These are phyloP conservation scores for Karstenula rhodostoma DNA, from an alignment of 2,329 filamentous ascomycete species.

Conservation along the genomic window DNA sequence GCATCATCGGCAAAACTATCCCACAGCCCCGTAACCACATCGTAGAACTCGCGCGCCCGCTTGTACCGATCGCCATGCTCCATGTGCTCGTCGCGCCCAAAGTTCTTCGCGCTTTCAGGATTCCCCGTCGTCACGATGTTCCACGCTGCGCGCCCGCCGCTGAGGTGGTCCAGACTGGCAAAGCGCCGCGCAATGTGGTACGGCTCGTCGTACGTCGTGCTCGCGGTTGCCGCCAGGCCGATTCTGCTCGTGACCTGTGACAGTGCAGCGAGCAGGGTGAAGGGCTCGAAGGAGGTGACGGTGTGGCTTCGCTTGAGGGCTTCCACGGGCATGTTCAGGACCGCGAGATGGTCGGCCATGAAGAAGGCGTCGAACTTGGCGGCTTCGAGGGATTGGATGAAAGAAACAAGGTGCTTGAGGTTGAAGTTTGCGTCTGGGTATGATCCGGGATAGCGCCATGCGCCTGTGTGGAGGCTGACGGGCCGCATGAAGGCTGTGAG, in stretches of 20 bases:
- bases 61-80: constrained; percentile 61
- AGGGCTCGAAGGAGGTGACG: constrained; percentile 65
- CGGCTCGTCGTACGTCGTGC: constrained; percentile 63
- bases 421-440: constrained; percentile 68
- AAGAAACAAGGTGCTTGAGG: constrained; percentile 60
- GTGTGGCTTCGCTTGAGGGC: constrained; percentile 66
- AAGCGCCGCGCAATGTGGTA: constrained; percentile 64
- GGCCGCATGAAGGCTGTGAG: constrained; percentile 68
- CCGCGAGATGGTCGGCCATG: constrained; percentile 64
- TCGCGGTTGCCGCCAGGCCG: constrained; percentile 63
- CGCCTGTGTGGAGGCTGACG: constrained; percentile 64
- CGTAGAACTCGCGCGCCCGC: constrained; percentile 62
- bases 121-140: constrained; percentile 64
- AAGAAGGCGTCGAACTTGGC: constrained; percentile 66
- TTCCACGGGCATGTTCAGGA: constrained; percentile 65
- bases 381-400: constrained; percentile 62
- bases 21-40: constrained; percentile 63
- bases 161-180: constrained; percentile 63
- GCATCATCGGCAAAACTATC: constrained; percentile 66
- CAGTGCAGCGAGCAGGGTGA: constrained; percentile 61
- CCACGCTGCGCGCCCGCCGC: constrained; percentile 61
- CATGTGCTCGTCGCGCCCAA: constrained; percentile 60
- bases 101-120: constrained; percentile 62
- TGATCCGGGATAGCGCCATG: constrained; percentile 64
- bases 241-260: constrained; percentile 60